A percentile compares a stretch with the other conserved stretches of the same genome.
Conservation (phyloP, 2,329 filamentous ascomycete species). For the Diplodia sapinea region DNA sequence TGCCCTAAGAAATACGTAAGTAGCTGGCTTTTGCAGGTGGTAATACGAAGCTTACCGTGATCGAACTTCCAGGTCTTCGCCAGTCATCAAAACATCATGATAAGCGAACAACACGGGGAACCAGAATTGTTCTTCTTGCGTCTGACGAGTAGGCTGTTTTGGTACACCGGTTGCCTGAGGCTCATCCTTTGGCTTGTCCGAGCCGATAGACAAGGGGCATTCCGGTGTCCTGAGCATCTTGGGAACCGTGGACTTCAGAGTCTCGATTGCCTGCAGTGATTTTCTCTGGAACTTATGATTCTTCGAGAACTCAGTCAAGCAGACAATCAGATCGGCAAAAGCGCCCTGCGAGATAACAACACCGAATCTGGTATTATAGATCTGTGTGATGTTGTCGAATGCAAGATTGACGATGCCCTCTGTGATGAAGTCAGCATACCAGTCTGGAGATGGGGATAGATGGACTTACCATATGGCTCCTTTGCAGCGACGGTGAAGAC, state of each 20-base stretch:
- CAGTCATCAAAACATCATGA: constrained; percentile 98
- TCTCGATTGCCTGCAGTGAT: constrained; percentile 92
- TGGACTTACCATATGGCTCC: constrained; percentile 73
- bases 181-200: constrained; percentile 57
- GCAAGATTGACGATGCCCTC: constrained; percentile 96
- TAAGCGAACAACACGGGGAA: constrained; percentile 98
- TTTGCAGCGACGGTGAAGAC: constrained; percentile 95
- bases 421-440: constrained; percentile 41
- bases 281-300: constrained; percentile 99
- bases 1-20: constrained; percentile 56
- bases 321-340: constrained; percentile 95
- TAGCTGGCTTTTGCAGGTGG: not conserved
- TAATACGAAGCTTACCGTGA: constrained; percentile 56
- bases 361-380: constrained; percentile 94
- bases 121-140: constrained; percentile 97
- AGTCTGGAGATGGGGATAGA: constrained; percentile 4
- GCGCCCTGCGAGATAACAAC: constrained; percentile 96
- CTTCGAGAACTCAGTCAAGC: constrained; percentile 97
- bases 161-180: constrained; percentile 58
- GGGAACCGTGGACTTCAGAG: constrained; percentile 88
- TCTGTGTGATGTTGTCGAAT: constrained; percentile 93
- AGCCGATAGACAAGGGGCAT: constrained; percentile 80
- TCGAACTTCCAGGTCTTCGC: constrained; percentile 94
- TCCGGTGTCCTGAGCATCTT: constrained; percentile 96
- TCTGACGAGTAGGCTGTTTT: constrained; percentile 75